A percentile compares a stretch with the other conserved stretches of the same genome.
Conservation (phyloP, 2,329 filamentous ascomycete species). For the Bretziella fagacearum region DNA sequence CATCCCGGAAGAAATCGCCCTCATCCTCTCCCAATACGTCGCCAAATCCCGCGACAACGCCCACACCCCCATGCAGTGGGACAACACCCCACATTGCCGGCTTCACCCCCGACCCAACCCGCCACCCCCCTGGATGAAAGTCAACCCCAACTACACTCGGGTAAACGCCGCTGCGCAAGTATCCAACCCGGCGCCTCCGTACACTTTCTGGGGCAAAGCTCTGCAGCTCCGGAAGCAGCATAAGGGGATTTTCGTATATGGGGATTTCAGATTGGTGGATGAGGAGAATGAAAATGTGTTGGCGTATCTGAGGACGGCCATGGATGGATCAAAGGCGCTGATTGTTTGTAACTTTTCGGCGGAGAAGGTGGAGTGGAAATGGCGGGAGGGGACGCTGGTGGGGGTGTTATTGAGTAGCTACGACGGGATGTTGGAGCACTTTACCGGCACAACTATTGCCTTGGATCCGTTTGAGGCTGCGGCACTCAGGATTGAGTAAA, state of each 20-base stretch:
- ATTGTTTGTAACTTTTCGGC: slow-evolving; percentile 26
- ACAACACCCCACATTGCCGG: slow-evolving; percentile 40
- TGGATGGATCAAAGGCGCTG: slow-evolving; percentile 21
- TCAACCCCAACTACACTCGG: slow-evolving; percentile 43
- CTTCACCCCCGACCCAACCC: slow-evolving; percentile 43
- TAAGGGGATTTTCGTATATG: slow-evolving; percentile 49
- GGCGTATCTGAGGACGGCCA: slow-evolving; percentile 23
- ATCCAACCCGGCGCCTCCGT: slow-evolving; percentile 31
- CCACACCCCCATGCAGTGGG: slow-evolving; percentile 58
- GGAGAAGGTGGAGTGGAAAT: slow-evolving; percentile 21
- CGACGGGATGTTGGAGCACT: slow-evolving; percentile 19
- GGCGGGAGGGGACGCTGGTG: slow-evolving; percentile 3
- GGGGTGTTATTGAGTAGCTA: slow-evolving; percentile 19
- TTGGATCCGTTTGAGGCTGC: slow-evolving; percentile 25
- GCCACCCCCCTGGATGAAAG: slow-evolving; percentile 55
- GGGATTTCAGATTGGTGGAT: slow-evolving; percentile 24
- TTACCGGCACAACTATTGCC: slow-evolving; percentile 19
- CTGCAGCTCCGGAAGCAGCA: slow-evolving; percentile 43
- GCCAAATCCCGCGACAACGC: slow-evolving; percentile 51
- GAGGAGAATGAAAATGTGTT: slow-evolving; percentile 23
- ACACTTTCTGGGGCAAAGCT: slow-evolving; percentile 43
- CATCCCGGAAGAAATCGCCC: slow-evolving; percentile 23
- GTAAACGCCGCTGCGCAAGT: slow-evolving; percentile 45
- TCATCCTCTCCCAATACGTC: slow-evolving; percentile 31
- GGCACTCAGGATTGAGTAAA: slow-evolving; percentile 20